A percentile compares a stretch with the other conserved stretches of the same genome.
phyloP scores from a whole-genome alignment of 331 rosid species.

The Phaseolus coccineus region DNA sequence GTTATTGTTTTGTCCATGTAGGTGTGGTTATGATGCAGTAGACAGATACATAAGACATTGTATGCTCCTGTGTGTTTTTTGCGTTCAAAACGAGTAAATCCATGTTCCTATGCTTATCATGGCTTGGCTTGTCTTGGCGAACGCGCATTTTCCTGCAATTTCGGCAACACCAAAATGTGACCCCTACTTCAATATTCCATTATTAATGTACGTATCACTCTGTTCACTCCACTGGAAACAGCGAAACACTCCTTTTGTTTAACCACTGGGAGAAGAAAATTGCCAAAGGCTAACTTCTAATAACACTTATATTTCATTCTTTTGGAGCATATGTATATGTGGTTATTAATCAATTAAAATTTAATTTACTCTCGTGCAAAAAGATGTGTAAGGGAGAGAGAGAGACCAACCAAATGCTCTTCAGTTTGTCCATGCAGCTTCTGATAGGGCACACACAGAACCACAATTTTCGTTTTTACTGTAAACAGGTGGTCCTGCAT shows the following conservation, averaged over 20 bases:
- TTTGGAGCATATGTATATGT: neutral
- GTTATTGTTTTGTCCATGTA: slow-evolving; percentile 5
- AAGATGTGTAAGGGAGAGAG: neutral
- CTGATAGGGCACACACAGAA: neutral
- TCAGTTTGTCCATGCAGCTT: neutral
- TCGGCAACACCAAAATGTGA: slow-evolving; percentile 19
- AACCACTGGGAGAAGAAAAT: slow-evolving; percentile 13
- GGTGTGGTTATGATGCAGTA: neutral
- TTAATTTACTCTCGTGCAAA: neutral
- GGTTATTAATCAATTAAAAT: slow-evolving; percentile 12
- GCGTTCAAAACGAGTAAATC: slow-evolving; percentile 15
- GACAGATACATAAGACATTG: neutral
- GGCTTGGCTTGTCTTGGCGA: slow-evolving; percentile 22
- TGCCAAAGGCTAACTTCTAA: slow-evolving; percentile 28
- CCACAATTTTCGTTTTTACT: neutral
- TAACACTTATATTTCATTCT: neutral
- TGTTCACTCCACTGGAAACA: neutral
- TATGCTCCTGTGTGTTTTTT: neutral
- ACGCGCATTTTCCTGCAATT: slow-evolving; percentile 34
- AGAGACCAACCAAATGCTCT: neutral
- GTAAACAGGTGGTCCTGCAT: neutral
- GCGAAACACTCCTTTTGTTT: neutral
- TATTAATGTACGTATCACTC: slow-evolving; percentile 18
- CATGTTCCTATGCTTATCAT: slow-evolving; percentile 29
- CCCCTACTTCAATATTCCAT: slow-evolving; percentile 42